Base-by-base conservation (phyloP, 2,329 filamentous ascomycete species). In the Pezicula rhizophila region DNA sequence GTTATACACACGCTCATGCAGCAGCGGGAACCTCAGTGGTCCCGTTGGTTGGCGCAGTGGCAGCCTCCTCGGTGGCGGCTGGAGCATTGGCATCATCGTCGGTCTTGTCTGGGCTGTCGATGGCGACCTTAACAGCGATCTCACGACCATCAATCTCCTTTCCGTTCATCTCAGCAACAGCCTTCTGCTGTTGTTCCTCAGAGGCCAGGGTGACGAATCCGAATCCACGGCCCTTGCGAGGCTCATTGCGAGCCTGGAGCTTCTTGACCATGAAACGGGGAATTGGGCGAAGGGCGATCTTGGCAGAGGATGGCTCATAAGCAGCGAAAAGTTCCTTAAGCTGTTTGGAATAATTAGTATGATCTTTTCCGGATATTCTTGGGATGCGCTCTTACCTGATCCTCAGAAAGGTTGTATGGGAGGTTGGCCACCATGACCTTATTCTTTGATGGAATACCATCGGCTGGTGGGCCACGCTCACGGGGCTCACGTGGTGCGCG, bases 231-330 rank as follows among this genome's bases (percentile, higher is more conserved):
- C 93, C 93, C 85, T 99, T 99, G 77, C 93, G 93, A 64, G 92
- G 85, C 77, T 99, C 93, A 67, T 91, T 91, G 68, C 93, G 92
- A 65, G 92, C 91, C 76, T 96, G 91, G 55, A 99, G 89, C 82
- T 99, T 99, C 86, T 96, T 96, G 75, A 99, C 93, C 93, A 99
- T 99, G 79, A 97, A 99, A 65, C 92, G 91, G 61, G 93, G 93
- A 61, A 99, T 99, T 46, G 93, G 93, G 64, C 93, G 92, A 62
- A 99, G 89, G 59, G 93, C 93, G 66, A 99, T 97, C 84, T 97
- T 99, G 71, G 93, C 92, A 57, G 90, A 95, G 61, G 86, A 85
- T 54, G 93, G 93, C 67, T 90, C 80, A 77, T 96, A 99, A 56
- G 83, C 88, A 65, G 82, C 79, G 75, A 99, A 99, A 65, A 99